Conservation (phyloP, 2,329 filamentous ascomycete species). For the Trichoderma harzianum region DNA sequence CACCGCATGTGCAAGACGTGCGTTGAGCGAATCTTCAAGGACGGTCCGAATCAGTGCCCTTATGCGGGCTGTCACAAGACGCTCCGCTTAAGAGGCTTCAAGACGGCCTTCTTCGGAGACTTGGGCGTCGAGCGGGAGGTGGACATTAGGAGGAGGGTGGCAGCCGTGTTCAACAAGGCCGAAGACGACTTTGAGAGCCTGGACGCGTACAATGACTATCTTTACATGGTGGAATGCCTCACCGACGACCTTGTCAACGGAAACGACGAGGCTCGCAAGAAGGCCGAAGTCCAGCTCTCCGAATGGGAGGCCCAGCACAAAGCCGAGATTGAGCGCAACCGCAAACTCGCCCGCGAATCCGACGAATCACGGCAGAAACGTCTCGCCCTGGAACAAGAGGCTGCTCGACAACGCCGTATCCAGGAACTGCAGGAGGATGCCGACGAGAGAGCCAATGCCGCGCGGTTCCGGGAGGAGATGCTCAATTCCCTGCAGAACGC, state of each 20-base stretch:
- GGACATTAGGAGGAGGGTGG: constrained; percentile 80
- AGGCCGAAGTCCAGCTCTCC: constrained; percentile 44
- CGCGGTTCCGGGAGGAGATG: constrained; percentile 64
- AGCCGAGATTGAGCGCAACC: constrained; percentile 62
- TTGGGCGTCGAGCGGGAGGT: constrained; percentile 87
- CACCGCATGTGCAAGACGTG: constrained; percentile 98
- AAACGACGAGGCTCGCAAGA: constrained; percentile 57
- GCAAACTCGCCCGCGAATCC: constrained; percentile 51
- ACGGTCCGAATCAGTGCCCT: constrained; percentile 87
- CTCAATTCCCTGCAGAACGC: constrained; percentile 66
- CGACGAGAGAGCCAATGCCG: constrained; percentile 62
- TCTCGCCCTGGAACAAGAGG: constrained; percentile 64
- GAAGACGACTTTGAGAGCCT: constrained; percentile 90
- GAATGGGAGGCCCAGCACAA: constrained; percentile 72
- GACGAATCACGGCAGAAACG: constrained; percentile 51
- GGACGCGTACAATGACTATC: constrained; percentile 85
- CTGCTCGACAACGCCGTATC: constrained; percentile 55
- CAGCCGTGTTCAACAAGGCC: constrained; percentile 76
- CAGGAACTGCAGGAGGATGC: constrained; percentile 66
- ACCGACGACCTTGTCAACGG: constrained; percentile 83
- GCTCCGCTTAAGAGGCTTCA: constrained; percentile 78
- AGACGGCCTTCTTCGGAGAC: constrained; percentile 85
- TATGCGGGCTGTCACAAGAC: constrained; percentile 86
- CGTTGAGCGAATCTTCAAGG: constrained; percentile 89
- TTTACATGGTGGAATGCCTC: constrained; percentile 86